Evolutionary conservation across 768 basidiomycete genomes (phyloP).

Genomic region (Leccinum fibrillosum): DNA sequence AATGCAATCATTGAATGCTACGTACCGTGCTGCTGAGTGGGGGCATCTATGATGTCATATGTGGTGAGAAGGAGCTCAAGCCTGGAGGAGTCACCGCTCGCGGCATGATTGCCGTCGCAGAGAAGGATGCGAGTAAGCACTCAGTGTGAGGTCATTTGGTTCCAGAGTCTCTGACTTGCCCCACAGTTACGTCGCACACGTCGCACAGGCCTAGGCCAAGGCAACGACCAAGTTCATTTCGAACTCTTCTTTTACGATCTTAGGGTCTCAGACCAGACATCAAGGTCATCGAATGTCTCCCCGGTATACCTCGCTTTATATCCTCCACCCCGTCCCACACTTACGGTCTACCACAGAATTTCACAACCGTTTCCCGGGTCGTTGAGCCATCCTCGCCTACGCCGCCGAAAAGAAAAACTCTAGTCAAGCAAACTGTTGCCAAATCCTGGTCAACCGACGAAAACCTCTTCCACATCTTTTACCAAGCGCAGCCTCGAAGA

Average conservation of each 20-base stretch:
- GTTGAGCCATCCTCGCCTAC: conserved; percentile 87
- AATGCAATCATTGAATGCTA: no score
- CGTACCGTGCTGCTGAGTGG: no score
- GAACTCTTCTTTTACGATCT: no score
- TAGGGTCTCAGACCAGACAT: no score
- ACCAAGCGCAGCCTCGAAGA: conserved; percentile 99
- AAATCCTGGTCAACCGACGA: conserved; percentile 99
- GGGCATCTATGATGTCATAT: no score
- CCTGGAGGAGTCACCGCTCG: conserved; percentile 76
- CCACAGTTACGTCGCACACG: conserved; percentile 88
- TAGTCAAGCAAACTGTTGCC: conserved; percentile 86
- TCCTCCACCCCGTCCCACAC: no score
- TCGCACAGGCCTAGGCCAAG: conserved; percentile 54
- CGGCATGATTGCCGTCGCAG: conserved; percentile 95
- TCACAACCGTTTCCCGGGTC: conserved; percentile 96
- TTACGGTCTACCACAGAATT: conserved; percentile 54
- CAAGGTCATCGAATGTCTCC: no score
- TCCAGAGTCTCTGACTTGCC: not conserved
- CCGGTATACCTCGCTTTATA: no score
- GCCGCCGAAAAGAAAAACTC: conserved; percentile 88
- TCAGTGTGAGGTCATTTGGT: not conserved
- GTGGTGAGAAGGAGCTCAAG: no score
- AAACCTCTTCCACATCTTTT: conserved; percentile 99
- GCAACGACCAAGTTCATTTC: no score
- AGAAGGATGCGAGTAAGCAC: conserved; percentile 93